These are phyloP conservation scores for Cornus kousa DNA, from an alignment of 148 eudicot species.

Conservation along the genomic window DNA sequence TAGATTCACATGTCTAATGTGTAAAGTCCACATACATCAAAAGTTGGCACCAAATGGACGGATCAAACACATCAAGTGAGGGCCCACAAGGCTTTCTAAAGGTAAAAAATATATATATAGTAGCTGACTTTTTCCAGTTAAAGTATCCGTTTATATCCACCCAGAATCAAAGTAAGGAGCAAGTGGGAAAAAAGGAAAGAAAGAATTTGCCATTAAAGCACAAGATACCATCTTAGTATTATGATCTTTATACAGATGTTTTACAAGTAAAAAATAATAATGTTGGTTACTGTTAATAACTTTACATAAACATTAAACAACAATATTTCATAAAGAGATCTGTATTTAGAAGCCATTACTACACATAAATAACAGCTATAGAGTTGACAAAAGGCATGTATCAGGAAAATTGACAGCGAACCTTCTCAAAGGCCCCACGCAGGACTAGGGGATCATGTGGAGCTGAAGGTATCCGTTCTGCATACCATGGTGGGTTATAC, in stretches of 20 bases:
- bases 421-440: constrained; percentile 87
- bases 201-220: neutral
- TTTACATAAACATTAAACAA: neutral
- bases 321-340: neutral
- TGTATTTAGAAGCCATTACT: neutral
- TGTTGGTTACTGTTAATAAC: neutral
- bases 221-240: too few species aligned
- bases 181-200: too few species aligned
- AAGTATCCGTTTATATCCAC: neutral
- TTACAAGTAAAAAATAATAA: too few species aligned
- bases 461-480: constrained; percentile 62
- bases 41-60: neutral
- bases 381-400: neutral
- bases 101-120: too few species aligned
- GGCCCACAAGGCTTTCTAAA: neutral
- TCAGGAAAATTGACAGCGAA: constrained; percentile 18
- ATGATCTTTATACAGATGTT: too few species aligned
- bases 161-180: neutral
- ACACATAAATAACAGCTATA: neutral
- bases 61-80: neutral
- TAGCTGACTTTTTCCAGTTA: neutral
- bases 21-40: neutral
- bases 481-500: constrained; percentile 85
- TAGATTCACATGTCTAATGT: neutral
- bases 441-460: constrained; percentile 70